These are phyloP conservation scores for Pythium myriotylum DNA, from an alignment of 352 stramenopile species.

Conservation along the genomic window DNA sequence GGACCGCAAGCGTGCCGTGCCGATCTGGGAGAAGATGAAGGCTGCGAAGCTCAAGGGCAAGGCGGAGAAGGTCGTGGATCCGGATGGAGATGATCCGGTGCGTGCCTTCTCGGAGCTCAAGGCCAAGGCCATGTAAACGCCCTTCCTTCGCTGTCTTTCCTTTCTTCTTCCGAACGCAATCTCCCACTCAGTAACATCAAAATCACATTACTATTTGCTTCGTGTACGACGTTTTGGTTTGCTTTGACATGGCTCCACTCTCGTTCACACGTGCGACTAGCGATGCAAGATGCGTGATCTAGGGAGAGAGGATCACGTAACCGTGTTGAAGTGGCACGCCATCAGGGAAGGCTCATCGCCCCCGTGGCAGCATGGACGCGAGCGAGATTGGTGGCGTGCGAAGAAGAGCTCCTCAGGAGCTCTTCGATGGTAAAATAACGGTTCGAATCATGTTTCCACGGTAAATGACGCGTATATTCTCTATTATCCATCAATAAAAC, in stretches of 20 bases:
- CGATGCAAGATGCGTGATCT: too few species aligned
- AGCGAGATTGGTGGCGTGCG: too few species aligned
- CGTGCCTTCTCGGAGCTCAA: slow-evolving; percentile 69
- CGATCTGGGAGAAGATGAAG: slow-evolving; percentile 95
- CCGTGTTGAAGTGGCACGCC: too few species aligned
- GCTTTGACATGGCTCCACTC: neutral
- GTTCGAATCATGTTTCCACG: too few species aligned
- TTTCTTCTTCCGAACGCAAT: slow-evolving; percentile 39
- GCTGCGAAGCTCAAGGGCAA: slow-evolving; percentile 38
- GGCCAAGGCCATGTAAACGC: slow-evolving; percentile 58
- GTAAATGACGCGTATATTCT: too few species aligned
- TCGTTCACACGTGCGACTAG: too few species aligned
- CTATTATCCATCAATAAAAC: too few species aligned
- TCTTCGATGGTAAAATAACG: too few species aligned
- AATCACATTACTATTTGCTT: neutral
- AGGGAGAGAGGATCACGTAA: too few species aligned
- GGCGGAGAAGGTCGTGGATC: slow-evolving; percentile 49
- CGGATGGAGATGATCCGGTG: slow-evolving; percentile 52
- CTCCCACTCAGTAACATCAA: slow-evolving; percentile 16
- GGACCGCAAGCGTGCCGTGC: slow-evolving; percentile 94
- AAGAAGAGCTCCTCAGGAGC: too few species aligned
- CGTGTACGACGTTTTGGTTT: neutral
- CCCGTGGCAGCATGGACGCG: too few species aligned
- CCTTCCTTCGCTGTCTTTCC: neutral
- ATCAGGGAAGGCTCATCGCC: too few species aligned